Evolutionary conservation across 106 monocot genomes (phyloP), one percentile per base, ranked within the genome.

Genomic region (Cymbidium sinense): DNA sequence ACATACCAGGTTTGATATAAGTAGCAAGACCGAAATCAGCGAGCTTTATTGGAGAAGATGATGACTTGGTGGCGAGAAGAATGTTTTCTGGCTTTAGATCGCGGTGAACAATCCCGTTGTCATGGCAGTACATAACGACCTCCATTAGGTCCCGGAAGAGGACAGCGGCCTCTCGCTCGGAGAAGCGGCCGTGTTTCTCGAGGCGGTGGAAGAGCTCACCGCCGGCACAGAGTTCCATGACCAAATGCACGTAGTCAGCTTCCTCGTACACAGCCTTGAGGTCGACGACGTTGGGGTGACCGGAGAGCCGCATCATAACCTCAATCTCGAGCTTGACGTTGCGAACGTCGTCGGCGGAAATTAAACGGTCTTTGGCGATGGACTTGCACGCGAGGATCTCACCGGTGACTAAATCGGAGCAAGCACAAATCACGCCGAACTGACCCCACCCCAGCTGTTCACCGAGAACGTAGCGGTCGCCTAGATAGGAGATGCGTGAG

Each of bases 31-130:
- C 96, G 33, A 96, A 96, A 83, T 96, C 96, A 0, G 96, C 96
- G 21, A 96, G 79, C 74, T 96, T 96, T 33, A 96, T 93, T 29
- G 86, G 88, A 3, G 91, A 96, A 70, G 88, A 90, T 2, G 79
- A 54, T 4, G 87, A 88, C 65, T 82, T 86, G 21, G 83, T 91
- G 20, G 87, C 89, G 43, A 96, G 75, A 47, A 96, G 84, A 78
- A 96, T 87, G 79, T 96, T 96, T 84, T 96, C 96, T 0, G 96
- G 96, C 78, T 96, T 96, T 1, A 96, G 81, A 84, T 96, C 96
- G 34, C 96, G 72, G 77, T 96, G 96, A 20, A 96, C 89, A 33
- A 96, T 81, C 21, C 96, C 96, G 17, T 88, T 91, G 29, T 85
- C 86, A 69, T 96, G 96, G 74, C 91, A 93, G 70, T 91, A 90